phyloP scores from a whole-genome alignment of 352 stramenopile genomes.

The Hyaloperonospora brassicae region DNA sequence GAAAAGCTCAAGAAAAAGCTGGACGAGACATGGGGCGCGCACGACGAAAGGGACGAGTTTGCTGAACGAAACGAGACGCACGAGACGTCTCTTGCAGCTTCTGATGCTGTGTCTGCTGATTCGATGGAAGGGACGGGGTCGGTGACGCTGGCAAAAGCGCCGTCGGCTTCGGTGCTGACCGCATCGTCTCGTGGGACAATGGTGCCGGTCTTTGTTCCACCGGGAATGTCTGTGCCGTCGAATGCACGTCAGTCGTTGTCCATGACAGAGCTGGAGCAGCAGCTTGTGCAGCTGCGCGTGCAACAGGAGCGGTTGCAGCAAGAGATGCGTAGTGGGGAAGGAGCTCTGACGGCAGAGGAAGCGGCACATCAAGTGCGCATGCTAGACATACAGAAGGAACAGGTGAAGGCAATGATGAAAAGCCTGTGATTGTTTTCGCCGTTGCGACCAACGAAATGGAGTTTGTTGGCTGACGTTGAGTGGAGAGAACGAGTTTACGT shows the following conservation, averaged over 20 bases:
- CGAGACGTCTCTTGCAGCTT: slow-evolving; percentile 1
- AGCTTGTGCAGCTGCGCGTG: slow-evolving; percentile 30
- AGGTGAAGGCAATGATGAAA: slow-evolving; percentile 45
- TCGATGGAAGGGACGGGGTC: neutral
- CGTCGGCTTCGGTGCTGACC: slow-evolving; percentile 14
- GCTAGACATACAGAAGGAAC: slow-evolving; percentile 48
- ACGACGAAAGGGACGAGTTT: slow-evolving; percentile 43
- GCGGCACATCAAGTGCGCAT: slow-evolving; percentile 42
- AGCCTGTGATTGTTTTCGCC: slow-evolving; percentile 21
- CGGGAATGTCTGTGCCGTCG: slow-evolving; percentile 9
- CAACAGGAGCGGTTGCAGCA: slow-evolving; percentile 28
- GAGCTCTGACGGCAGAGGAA: slow-evolving; percentile 21
- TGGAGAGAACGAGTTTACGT: too few species aligned
- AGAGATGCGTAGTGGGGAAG: slow-evolving; percentile 16
- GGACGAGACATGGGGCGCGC: slow-evolving; percentile 40
- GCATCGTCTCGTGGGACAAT: slow-evolving; percentile 20
- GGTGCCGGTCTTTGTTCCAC: slow-evolving; percentile 34
- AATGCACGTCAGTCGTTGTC: slow-evolving; percentile 18
- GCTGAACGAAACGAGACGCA: slow-evolving; percentile 21
- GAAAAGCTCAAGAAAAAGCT: slow-evolving; percentile 48
- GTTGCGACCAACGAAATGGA: slow-evolving; percentile 12
- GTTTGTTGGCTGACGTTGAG: slow-evolving; percentile 6
- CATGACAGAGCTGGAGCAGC: slow-evolving; percentile 36
- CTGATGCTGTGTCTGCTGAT: neutral
- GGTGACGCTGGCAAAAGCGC: slow-evolving; percentile 10